Percentiles rank a stretch among this genome's conserved stretches.
These are phyloP conservation scores for Fusarium lyarnte DNA, from an alignment of 2,329 filamentous ascomycete genomes.

Conservation along the genomic window DNA sequence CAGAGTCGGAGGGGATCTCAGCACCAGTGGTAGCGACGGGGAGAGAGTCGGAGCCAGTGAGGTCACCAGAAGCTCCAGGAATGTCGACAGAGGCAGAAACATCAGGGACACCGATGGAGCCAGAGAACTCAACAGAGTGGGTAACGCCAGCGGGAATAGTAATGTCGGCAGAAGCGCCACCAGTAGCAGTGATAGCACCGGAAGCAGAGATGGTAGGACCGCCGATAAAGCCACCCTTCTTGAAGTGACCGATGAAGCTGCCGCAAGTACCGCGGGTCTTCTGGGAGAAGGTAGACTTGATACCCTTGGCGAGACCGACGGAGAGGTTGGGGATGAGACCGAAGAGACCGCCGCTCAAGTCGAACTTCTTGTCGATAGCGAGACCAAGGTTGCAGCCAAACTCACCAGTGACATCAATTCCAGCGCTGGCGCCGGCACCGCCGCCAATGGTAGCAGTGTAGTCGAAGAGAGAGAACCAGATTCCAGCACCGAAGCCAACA, in stretches of 20 bases:
- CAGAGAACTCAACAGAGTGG: constrained; percentile 11
- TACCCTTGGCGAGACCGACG: constrained; percentile 46
- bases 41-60: neutral
- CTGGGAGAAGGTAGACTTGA: constrained; percentile 25
- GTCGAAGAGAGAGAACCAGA: constrained; percentile 64
- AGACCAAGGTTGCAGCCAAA: constrained; percentile 38
- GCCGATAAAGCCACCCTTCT: constrained; percentile 5
- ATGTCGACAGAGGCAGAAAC: neutral
- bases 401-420: constrained; percentile 40
- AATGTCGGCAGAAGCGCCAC: neutral
- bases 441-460: constrained; percentile 56
- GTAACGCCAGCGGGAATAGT: constrained; percentile 17
- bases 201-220: constrained; percentile 27
- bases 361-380: constrained; percentile 31
- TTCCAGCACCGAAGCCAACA: constrained; percentile 50
- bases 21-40: neutral
- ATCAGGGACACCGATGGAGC: neutral
- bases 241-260: constrained; percentile 28
- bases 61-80: constrained; percentile 1
- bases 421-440: constrained; percentile 48
- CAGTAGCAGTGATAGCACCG: constrained; percentile 22
- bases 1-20: neutral
- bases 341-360: constrained; percentile 45
- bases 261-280: constrained; percentile 30
- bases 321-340: constrained; percentile 53